Evolutionary conservation across 2,329 filamentous ascomycete genomes (phyloP).

Genomic region (Clonostachys rhizophaga): DNA sequence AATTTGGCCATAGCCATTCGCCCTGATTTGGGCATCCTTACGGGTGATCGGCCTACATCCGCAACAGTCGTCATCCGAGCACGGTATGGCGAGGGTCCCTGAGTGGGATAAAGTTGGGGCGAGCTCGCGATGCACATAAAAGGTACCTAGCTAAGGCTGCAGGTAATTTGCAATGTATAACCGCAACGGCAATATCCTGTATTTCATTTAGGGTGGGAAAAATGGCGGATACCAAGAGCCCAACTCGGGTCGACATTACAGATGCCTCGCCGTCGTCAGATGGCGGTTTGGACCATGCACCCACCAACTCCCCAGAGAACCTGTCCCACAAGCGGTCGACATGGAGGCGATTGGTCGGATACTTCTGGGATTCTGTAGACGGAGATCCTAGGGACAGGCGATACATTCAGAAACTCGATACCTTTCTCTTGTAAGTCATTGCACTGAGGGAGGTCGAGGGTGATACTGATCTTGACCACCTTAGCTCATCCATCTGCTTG

Average conservation of each 20-base stretch:
- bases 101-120: no score
- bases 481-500: conserved; percentile 5
- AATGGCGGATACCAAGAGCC: neutral
- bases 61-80: no score
- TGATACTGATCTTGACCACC: neutral
- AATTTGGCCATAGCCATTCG: no score
- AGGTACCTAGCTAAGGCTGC: no score
- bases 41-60: no score
- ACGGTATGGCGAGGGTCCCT: no score
- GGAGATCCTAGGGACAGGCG: conserved; percentile 4
- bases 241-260: neutral
- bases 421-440: conserved; percentile 5
- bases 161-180: no score
- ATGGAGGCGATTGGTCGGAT: conserved; percentile 1
- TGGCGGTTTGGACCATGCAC: neutral
- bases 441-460: neutral
- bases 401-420: conserved; percentile 6
- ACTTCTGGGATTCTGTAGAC: conserved; percentile 5
- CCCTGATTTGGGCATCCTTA: no score
- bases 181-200: no score
- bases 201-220: neutral
- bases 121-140: no score
- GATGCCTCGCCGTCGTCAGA: neutral
- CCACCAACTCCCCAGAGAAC: neutral
- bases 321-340: neutral